Evolutionary conservation across 1,284 basidiomycete genomes (phyloP), one percentile per base, ranked within the genome.

Genomic region (Boletus sp.): DNA sequence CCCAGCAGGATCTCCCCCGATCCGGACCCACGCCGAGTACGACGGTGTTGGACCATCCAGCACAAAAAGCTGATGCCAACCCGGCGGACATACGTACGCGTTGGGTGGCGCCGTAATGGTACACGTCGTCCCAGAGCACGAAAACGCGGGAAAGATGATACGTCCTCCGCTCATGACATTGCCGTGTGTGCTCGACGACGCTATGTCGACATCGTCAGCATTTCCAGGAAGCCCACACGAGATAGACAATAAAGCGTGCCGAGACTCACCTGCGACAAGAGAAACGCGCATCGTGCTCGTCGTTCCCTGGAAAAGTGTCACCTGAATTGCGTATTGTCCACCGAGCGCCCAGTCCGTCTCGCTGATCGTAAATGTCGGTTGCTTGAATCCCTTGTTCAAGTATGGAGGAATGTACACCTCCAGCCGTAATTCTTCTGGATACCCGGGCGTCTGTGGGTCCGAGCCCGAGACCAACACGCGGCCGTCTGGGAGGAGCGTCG

Each of bases 341-440:
- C 75, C 73, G 37, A 82, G 81, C 0, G 57, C 60, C 83, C 84
- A 88, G 59, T 88, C 84, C 4, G 72, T 78, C 44, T 72, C 58
- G 0, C 73, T 56, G 43, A 86, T 72, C 19, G 70, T 78, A 61
- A 80, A 85, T 41, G 66, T 69, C 0, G 85, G 85, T 53, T 80
- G 82, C 13, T 52, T 66, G 50, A 74, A 69, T 4, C 83, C 83
- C 52, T 75, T 64, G 45, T 64, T 76, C 52, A 89, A 74, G 62
- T 90, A 91, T 0, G 86, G 85, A 19, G 88, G 86, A 44, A 79
- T 67, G 57, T 88, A 86, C 37, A 84, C 83, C 68, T 91, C 89
- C 38, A 90, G 72, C 4, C 86, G 71, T 68, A 84, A 81, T 57
- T 90, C 88, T 43, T 89, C 82, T 0, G 76, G 79, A 56, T 79